phyloP scores from a whole-genome alignment of 1,139 yeast genomes.

The Zygotorulaspora mrakii region DNA sequence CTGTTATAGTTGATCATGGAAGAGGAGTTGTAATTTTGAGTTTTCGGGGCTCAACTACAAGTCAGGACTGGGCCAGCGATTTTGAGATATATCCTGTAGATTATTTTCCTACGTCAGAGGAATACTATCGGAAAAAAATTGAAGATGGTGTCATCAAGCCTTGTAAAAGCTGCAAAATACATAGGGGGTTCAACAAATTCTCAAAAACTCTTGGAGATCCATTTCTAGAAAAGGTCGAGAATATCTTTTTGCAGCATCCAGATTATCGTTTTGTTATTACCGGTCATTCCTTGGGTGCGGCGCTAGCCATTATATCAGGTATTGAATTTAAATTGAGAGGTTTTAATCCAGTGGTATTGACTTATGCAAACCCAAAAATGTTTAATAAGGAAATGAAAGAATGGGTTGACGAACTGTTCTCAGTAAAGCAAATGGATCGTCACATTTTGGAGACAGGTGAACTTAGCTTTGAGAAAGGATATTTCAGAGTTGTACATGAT shows the following conservation, averaged over 20 bases:
- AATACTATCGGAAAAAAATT: constrained; percentile 28
- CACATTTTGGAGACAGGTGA: constrained; percentile 16
- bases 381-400: constrained; percentile 51
- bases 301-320: constrained; percentile 58
- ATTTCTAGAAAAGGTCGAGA: constrained; percentile 39
- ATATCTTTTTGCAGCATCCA: constrained; percentile 40
- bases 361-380: constrained; percentile 60
- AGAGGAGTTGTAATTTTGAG: constrained; percentile 41
- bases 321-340: constrained; percentile 55
- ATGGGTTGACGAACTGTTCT: constrained; percentile 51
- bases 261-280: constrained; percentile 50
- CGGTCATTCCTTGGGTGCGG: constrained; percentile 77
- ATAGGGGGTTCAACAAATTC: constrained; percentile 53
- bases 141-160: constrained; percentile 22
- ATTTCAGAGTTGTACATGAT: constrained; percentile 52
- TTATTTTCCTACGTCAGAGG: constrained; percentile 36
- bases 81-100: constrained; percentile 45
- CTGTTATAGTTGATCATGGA: constrained; percentile 37
- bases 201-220: constrained; percentile 41
- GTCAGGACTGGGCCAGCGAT: constrained; percentile 56
- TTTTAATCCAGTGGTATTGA: constrained; percentile 48
- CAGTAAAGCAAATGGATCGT: constrained; percentile 36
- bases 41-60: constrained; percentile 57
- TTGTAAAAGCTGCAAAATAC: constrained; percentile 54
- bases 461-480: constrained; percentile 31